Conservation (phyloP, 2,329 filamentous ascomycete species). For the Aureobasidium sp. region DNA sequence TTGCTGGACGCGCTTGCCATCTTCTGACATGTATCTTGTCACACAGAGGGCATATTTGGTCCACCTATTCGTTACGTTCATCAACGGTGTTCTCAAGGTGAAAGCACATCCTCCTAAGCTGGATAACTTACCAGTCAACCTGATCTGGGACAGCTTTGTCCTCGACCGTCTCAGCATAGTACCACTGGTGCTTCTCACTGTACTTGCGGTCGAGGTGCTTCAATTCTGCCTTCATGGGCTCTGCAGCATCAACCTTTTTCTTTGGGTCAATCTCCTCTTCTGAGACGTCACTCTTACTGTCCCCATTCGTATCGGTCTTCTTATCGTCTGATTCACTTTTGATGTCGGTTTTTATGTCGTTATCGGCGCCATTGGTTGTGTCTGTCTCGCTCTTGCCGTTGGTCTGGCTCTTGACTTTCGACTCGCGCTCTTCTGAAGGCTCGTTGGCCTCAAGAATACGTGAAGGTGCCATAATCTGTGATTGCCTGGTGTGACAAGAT, state of each 20-base stretch:
- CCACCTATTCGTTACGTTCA: slow-evolving; percentile 17
- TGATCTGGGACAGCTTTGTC: slow-evolving; percentile 24
- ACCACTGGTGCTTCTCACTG: slow-evolving; percentile 24
- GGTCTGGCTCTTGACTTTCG: not conserved
- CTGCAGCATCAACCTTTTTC: not conserved
- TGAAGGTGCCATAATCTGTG: not conserved
- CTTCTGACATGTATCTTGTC: slow-evolving; percentile 18
- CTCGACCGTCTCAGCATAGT: slow-evolving; percentile 25
- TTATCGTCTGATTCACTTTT: not conserved
- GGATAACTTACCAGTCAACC: slow-evolving; percentile 19
- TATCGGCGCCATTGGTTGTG: not conserved
- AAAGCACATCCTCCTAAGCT: not conserved
- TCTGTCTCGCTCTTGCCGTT: not conserved
- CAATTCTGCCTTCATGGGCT: slow-evolving; percentile 20
- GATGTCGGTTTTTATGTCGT: not conserved
- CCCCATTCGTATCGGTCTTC: not conserved
- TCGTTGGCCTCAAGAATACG: not conserved
- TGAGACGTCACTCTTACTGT: not conserved
- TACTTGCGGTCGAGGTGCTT: slow-evolving; percentile 25
- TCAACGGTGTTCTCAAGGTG: too few species aligned
- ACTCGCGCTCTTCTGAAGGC: not conserved
- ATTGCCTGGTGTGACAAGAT: not conserved
- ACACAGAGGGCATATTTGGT: slow-evolving; percentile 22
- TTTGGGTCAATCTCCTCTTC: not conserved
- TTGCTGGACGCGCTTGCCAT: slow-evolving; percentile 20